Conservation (phyloP, 306 rosid species). For the Heteromeles arbutifolia region DNA sequence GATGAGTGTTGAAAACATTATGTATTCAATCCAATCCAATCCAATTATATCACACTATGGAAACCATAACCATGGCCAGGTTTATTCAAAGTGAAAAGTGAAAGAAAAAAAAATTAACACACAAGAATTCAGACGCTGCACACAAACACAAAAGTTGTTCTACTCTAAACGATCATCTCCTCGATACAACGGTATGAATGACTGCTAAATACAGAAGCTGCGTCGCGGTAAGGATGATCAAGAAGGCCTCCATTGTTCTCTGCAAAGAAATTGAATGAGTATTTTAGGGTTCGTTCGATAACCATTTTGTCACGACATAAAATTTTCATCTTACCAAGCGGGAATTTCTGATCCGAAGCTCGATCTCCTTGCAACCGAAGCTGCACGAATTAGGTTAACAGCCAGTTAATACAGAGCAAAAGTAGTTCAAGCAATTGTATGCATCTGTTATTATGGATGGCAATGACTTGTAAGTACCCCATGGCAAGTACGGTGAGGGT, state of each 20-base stretch:
- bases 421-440: neutral
- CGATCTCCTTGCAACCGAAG: constrained; percentile 89
- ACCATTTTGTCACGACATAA: neutral
- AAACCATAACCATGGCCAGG: constrained; percentile 13
- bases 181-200: constrained; percentile 45
- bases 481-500: constrained; percentile 83
- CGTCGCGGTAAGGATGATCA: constrained; percentile 81
- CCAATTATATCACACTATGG: constrained; percentile 14
- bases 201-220: constrained; percentile 76
- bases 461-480: constrained; percentile 39
- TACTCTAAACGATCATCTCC: constrained; percentile 19
- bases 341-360: constrained; percentile 57
- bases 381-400: constrained; percentile 30
- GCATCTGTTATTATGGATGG: neutral
- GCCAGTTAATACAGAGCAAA: constrained; percentile 4
- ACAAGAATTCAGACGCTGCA: neutral
- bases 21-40: constrained; percentile 7
- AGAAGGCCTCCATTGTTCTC: constrained; percentile 92
- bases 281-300: too few species aligned
- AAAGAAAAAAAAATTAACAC: neutral
- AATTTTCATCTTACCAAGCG: constrained; percentile 56
- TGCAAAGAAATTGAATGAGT: constrained; percentile 18
- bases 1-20: too few species aligned
- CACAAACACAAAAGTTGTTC: constrained; percentile 6
- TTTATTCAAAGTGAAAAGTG: constrained; percentile 15